Conservation (phyloP, 495 filamentous ascomycete genomes). For the Thermochaetoides thermophila region DNA sequence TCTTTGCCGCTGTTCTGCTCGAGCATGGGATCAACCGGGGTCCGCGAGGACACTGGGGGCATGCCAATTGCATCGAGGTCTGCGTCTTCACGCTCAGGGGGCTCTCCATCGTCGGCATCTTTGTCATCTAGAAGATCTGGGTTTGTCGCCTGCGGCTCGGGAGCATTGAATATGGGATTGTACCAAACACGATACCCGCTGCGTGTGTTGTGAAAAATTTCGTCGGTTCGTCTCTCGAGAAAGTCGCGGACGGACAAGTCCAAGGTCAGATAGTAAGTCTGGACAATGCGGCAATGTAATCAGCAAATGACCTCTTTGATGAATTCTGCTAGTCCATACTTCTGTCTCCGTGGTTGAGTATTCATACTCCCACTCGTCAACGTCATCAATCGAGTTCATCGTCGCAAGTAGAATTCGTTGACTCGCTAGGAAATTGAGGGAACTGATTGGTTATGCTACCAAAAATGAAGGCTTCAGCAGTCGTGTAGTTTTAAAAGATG, state of each 20-base stretch:
- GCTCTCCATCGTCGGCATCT: slow-evolving; percentile 17
- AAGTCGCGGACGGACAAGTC: slow-evolving; percentile 38
- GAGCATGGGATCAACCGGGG: slow-evolving; percentile 10
- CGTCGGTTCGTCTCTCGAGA: slow-evolving; percentile 20
- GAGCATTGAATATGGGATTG: slow-evolving; percentile 19
- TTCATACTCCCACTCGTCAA: slow-evolving; percentile 44
- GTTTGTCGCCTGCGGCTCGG: slow-evolving; percentile 9
- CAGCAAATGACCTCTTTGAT: too few relatives aligned
- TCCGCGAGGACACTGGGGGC: too few relatives aligned
- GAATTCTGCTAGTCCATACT: too few relatives aligned
- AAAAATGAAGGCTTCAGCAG: not conserved
- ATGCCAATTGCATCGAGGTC: slow-evolving; percentile 13
- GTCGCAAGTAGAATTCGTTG: too few relatives aligned
- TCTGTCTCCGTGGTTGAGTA: slow-evolving; percentile 43
- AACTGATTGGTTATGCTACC: not conserved
- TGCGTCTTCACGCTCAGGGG: slow-evolving; percentile 16
- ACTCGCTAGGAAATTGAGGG: too few relatives aligned
- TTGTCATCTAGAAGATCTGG: slow-evolving; percentile 14
- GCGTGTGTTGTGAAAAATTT: slow-evolving; percentile 15
- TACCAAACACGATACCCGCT: slow-evolving; percentile 23
- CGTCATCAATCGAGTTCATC: slow-evolving; percentile 14
- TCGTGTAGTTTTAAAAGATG: too few relatives aligned
- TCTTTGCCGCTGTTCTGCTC: slow-evolving; percentile 2
- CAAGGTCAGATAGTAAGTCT: slow-evolving; percentile 43
- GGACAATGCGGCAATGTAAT: too few relatives aligned